A percentile compares a stretch with the other conserved stretches of the same genome.
Conservation (phyloP, 2,329 filamentous ascomycete species). For the Trichoderma aggressivum region DNA sequence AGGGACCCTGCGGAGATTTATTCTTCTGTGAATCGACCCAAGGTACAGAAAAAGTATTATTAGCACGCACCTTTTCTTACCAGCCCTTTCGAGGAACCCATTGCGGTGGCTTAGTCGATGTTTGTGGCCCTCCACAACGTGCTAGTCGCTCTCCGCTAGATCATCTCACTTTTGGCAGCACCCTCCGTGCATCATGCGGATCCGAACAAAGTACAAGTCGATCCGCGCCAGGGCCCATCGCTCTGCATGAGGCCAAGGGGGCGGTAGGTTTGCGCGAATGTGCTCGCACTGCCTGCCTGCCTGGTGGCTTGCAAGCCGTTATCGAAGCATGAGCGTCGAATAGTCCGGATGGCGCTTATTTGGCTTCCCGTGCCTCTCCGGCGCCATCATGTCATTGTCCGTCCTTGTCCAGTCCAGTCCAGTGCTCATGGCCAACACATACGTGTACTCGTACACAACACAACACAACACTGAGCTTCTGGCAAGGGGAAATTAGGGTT, state of each 20-base stretch:
- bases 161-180: slow-evolving; percentile 11
- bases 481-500: background rate
- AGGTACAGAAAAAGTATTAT: background rate
- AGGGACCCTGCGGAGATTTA: slow-evolving; percentile 13
- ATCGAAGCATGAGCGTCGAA: background rate
- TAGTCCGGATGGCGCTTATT: background rate
- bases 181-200: slow-evolving; percentile 6
- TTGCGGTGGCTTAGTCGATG: slow-evolving; percentile 19
- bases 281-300: background rate
- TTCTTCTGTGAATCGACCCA: background rate
- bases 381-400: background rate
- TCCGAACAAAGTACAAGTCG: background rate
- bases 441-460: no score
- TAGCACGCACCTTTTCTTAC: background rate
- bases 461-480: background rate
- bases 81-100: slow-evolving; percentile 3
- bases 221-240: slow-evolving; percentile 6
- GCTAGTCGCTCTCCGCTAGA: slow-evolving; percentile 11
- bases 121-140: slow-evolving; percentile 7
- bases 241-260: background rate
- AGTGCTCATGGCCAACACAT: background rate
- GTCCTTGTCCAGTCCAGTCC: background rate
- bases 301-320: background rate
- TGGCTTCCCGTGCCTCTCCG: background rate
- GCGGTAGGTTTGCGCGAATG: background rate